These are phyloP conservation scores for Gillenia trifoliata DNA, from an alignment of 306 rosid genomes.

Conservation along the genomic window DNA sequence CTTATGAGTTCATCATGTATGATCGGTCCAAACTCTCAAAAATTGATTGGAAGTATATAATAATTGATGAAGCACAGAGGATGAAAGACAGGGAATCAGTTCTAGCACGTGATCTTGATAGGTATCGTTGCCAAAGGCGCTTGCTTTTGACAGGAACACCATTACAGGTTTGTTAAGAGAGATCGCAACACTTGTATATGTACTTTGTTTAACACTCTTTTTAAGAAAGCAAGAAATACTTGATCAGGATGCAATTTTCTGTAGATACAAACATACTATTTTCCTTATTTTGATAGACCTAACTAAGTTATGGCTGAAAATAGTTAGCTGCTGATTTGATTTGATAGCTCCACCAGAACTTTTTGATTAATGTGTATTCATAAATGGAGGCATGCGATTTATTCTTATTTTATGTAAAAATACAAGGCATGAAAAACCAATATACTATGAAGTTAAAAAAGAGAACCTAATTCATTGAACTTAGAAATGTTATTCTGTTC, in stretches of 20 bases:
- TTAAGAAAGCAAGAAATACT: neutral
- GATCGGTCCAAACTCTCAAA: slow-evolving; percentile 95
- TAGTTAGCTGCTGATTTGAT: neutral
- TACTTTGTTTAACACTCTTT: neutral
- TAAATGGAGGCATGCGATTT: neutral
- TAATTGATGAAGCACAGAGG: slow-evolving; percentile 98
- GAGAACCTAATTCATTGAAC: neutral
- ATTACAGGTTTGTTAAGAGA: slow-evolving; percentile 56
- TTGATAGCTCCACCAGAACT: neutral
- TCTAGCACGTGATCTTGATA: slow-evolving; percentile 96
- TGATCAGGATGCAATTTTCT: neutral
- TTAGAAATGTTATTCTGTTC: neutral
- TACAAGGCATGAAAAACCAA: neutral
- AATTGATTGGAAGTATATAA: slow-evolving; percentile 92
- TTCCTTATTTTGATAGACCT: neutral
- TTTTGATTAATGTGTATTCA: neutral
- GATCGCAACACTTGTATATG: neutral
- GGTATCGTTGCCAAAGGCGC: slow-evolving; percentile 94
- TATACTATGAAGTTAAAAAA: neutral
- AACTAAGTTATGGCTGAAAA: neutral
- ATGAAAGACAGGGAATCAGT: slow-evolving; percentile 99
- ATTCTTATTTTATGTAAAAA: neutral
- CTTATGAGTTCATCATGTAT: slow-evolving; percentile 99
- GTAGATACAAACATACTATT: neutral
- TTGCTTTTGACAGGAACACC: slow-evolving; percentile 97